Percentiles rank a stretch among this genome's conserved stretches.
Conservation (phyloP, 495 filamentous ascomycete genomes). For the Annulohypoxylon moriforme region DNA sequence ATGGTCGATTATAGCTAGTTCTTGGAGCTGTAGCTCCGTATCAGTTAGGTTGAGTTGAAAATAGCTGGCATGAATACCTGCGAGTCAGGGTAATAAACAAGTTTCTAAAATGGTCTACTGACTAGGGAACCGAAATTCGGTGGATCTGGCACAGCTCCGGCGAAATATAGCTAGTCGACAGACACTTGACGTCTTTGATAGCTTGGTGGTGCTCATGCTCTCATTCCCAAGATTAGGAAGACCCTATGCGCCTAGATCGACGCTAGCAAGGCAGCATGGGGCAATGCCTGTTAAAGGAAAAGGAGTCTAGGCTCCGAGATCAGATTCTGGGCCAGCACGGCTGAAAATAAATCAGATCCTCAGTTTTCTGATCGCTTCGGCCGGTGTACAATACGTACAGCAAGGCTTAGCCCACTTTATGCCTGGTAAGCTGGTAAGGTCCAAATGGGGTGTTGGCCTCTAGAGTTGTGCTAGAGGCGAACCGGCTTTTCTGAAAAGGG, state of each 20-base stretch:
- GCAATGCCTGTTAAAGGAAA: constrained; percentile 3
- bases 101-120: constrained; percentile 5
- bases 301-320: constrained; percentile 11
- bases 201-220: constrained; percentile 9
- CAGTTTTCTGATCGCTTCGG: constrained; percentile 17
- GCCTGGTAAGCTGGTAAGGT: constrained; percentile 5
- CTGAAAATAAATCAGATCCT: constrained; percentile 29
- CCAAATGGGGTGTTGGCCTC: constrained; percentile 23
- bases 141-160: constrained; percentile 27
- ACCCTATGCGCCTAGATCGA: constrained; percentile 20
- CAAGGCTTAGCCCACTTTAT: constrained; percentile 40
- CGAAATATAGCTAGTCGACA: constrained; percentile 25
- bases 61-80: not conserved
- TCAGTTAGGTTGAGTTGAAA: not conserved
- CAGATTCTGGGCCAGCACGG: constrained; percentile 25
- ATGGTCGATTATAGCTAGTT: not conserved
- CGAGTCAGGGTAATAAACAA: constrained; percentile 4
- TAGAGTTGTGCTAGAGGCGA: constrained; percentile 29
- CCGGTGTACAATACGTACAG: constrained; percentile 24
- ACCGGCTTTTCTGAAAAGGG: constrained; percentile 38
- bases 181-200: constrained; percentile 38
- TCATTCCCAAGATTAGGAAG: constrained; percentile 5
- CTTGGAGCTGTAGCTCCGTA: constrained; percentile 14
- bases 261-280: constrained; percentile 21
- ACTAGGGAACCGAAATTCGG: constrained; percentile 12